Conservation (phyloP, 2,329 filamentous ascomycete species). For the Verticillium zaregamsianum region DNA sequence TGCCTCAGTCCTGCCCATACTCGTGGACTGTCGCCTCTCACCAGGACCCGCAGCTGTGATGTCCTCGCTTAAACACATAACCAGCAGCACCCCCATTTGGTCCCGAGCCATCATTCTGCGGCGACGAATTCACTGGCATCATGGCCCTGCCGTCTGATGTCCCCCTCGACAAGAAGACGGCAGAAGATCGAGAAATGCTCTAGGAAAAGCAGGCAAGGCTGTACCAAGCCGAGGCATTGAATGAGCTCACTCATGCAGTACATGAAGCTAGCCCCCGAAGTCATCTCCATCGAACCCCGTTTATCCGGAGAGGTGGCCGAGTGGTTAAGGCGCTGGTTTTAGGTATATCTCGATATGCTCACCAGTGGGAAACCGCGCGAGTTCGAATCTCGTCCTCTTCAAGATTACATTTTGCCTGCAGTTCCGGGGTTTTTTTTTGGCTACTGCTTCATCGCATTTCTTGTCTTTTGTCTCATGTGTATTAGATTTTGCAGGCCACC, state of each 20-base stretch:
- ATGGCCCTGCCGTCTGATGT: too few relatives aligned
- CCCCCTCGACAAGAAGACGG: too few relatives aligned
- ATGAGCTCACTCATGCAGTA: not conserved
- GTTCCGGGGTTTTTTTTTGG: not conserved
- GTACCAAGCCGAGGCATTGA: too few relatives aligned
- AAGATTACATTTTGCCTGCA: not conserved
- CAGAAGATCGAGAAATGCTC: too few relatives aligned
- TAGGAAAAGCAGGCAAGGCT: too few relatives aligned
- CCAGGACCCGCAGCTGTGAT: too few relatives aligned
- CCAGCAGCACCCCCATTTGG: too few relatives aligned
- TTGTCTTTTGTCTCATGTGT: not conserved
- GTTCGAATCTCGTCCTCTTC: slow-evolving; percentile 13
- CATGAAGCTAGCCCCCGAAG: not conserved
- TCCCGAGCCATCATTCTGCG: too few relatives aligned
- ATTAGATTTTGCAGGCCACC: not conserved
- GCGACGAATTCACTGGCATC: too few relatives aligned
- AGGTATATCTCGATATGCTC: slow-evolving; percentile 24
- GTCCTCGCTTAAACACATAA: too few relatives aligned
- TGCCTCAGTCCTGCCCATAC: too few relatives aligned
- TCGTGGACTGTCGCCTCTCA: too few relatives aligned
- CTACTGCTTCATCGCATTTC: not conserved
- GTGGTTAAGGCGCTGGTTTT: slow-evolving; percentile 56
- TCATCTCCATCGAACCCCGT: not conserved
- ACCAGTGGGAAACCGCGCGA: slow-evolving; percentile 13
- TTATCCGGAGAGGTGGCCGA: slow-evolving; percentile 34